A percentile compares a stretch with the other conserved stretches of the same genome.
Conservation (phyloP, 257 asterid genomes). For the Nicotiana attenuata region DNA sequence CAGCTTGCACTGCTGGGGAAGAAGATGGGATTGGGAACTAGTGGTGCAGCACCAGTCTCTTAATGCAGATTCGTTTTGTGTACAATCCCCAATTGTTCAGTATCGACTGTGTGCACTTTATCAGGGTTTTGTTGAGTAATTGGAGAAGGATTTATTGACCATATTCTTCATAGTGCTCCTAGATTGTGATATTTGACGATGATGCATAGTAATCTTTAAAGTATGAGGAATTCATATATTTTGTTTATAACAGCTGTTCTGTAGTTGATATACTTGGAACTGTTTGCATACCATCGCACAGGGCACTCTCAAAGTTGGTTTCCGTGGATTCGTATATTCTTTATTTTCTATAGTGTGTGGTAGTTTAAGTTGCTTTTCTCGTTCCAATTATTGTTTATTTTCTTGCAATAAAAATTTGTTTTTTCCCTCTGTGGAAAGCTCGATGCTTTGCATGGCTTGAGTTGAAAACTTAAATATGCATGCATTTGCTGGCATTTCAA, state of each 20-base stretch:
- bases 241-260: not conserved
- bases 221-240: not conserved
- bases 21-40: slow-evolving; percentile 81
- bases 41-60: slow-evolving; percentile 18
- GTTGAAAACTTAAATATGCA: not conserved
- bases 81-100: not conserved
- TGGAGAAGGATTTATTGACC: not conserved
- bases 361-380: not conserved
- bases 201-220: not conserved
- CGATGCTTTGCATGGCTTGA: not conserved
- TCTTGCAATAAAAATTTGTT: not conserved
- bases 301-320: not conserved
- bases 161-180: not conserved
- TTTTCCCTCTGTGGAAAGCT: not conserved
- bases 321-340: not conserved
- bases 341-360: not conserved
- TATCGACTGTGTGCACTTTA: not conserved
- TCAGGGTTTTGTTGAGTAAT: not conserved
- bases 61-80: slow-evolving; percentile 14
- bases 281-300: not conserved
- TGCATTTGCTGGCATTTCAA: not conserved
- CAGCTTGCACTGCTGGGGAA: slow-evolving; percentile 71
- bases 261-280: not conserved
- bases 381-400: not conserved
- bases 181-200: not conserved